A percentile compares a stretch with the other conserved stretches of the same genome.
These are phyloP conservation scores for Kokia cookei DNA, from an alignment of 441 rosid species.

Conservation along the genomic window DNA sequence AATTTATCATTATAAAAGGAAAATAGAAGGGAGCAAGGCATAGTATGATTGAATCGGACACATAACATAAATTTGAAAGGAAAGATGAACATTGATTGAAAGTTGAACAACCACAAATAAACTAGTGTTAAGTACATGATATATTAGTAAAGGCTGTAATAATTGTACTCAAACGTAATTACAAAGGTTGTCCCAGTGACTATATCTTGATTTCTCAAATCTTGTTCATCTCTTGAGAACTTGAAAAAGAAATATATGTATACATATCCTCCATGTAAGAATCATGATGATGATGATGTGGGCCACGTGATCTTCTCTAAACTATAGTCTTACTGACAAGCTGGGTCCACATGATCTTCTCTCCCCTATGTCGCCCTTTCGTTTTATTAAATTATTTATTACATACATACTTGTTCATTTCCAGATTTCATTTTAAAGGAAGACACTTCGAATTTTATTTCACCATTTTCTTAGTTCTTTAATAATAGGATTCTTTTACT, in stretches of 20 bases:
- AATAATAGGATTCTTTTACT: too few species aligned
- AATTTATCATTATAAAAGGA: too few species aligned
- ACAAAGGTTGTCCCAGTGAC: neutral
- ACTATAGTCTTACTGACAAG: neutral
- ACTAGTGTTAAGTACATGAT: neutral
- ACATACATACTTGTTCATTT: too few species aligned
- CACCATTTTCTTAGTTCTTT: too few species aligned
- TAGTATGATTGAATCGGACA: too few species aligned
- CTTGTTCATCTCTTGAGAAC: neutral
- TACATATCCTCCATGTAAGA: neutral
- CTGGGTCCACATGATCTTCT: constrained; percentile 16
- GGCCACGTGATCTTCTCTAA: constrained; percentile 8
- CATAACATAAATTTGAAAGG: too few species aligned
- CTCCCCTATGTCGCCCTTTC: too few species aligned
- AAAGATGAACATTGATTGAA: too few species aligned
- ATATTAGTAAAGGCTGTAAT: neutral
- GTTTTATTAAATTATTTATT: too few species aligned
- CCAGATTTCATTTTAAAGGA: too few species aligned
- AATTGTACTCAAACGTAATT: neutral
- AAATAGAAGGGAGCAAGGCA: too few species aligned
- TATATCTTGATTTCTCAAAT: neutral
- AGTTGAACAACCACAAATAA: neutral
- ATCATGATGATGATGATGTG: neutral
- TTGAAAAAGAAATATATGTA: neutral
- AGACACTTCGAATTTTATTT: too few species aligned